Conservation (phyloP, 495 filamentous ascomycete species). For the Podospora appendiculata region DNA sequence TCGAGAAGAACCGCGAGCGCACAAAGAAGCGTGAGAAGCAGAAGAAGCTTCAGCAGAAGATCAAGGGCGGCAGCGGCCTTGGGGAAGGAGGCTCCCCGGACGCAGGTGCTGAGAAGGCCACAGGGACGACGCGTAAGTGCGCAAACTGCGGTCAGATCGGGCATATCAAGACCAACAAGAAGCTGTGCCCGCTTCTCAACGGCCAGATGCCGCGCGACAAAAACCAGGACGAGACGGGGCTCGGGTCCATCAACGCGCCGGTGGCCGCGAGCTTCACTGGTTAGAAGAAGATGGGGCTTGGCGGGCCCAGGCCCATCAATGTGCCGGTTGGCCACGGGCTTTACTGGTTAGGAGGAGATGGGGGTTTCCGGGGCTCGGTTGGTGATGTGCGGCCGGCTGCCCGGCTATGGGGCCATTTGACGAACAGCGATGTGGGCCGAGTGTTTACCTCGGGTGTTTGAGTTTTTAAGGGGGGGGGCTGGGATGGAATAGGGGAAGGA, state of each 20-base stretch:
- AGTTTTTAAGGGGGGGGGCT: too few species aligned
- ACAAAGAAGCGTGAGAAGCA: slow-evolving; percentile 85
- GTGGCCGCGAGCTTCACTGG: slow-evolving; percentile 26
- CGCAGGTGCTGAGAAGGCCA: slow-evolving; percentile 40
- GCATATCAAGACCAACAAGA: slow-evolving; percentile 99
- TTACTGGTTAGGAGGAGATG: slow-evolving; percentile 4
- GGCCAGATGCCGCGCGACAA: slow-evolving; percentile 73
- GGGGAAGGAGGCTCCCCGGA: slow-evolving; percentile 28
- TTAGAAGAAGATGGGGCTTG: not conserved
- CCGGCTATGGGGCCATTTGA: too few species aligned
- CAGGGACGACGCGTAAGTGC: slow-evolving; percentile 82
- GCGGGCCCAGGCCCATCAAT: slow-evolving; percentile 41
- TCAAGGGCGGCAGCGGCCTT: slow-evolving; percentile 33
- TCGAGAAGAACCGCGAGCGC: slow-evolving; percentile 86
- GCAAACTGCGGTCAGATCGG: slow-evolving; percentile 93
- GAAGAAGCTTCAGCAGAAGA: slow-evolving; percentile 49
- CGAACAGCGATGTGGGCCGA: too few species aligned
- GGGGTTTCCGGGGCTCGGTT: too few species aligned
- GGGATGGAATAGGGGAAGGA: too few species aligned
- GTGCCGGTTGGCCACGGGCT: slow-evolving; percentile 30
- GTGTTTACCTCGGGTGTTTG: too few species aligned
- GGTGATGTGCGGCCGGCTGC: too few species aligned
- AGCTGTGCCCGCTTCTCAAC: slow-evolving; percentile 89
- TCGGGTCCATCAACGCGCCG: slow-evolving; percentile 44
- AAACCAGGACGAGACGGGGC: slow-evolving; percentile 37